A percentile compares a stretch with the other conserved stretches of the same genome.
These are phyloP conservation scores for Aristolochia fimbriata DNA, from an alignment of 164 flowering plant genomes.

Conservation along the genomic window DNA sequence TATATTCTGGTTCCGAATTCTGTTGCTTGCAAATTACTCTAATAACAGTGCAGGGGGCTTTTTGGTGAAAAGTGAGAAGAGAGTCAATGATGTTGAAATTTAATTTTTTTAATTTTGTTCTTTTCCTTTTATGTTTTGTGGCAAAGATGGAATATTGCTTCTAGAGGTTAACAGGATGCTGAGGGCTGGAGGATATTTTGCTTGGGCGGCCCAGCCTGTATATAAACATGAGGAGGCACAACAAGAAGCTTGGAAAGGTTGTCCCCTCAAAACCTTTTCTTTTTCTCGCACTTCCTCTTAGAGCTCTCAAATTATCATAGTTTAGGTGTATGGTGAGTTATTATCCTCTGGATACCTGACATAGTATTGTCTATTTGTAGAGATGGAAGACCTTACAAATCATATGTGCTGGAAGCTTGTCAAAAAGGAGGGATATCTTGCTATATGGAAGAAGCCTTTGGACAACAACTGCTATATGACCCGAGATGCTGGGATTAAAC, in stretches of 20 bases:
- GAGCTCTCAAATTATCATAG: background rate
- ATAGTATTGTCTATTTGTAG: constrained; percentile 24
- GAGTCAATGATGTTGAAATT: too few species aligned
- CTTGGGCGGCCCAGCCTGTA: constrained; percentile 96
- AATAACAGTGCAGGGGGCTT: background rate
- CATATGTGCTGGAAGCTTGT: constrained; percentile 84
- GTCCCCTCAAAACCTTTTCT: background rate
- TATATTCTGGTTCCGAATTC: background rate
- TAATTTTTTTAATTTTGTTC: constrained; percentile 2
- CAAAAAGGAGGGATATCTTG: constrained; percentile 70
- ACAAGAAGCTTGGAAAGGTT: constrained; percentile 84
- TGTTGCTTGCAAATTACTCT: too few species aligned
- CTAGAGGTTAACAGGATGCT: constrained; percentile 86
- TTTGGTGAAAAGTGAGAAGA: background rate
- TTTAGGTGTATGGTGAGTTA: background rate
- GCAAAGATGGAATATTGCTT: constrained; percentile 58
- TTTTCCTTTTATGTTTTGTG: too few species aligned
- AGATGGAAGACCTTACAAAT: constrained; percentile 65
- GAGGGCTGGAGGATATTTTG: constrained; percentile 79
- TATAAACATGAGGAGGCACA: constrained; percentile 64
- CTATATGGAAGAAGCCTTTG: constrained; percentile 74
- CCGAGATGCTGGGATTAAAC: constrained; percentile 41
- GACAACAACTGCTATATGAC: constrained; percentile 66
- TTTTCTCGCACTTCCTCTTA: background rate
- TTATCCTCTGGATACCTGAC: too few species aligned